phyloP scores from a whole-genome alignment of 179 eudicot species.

The Patellifolia procumbens region DNA sequence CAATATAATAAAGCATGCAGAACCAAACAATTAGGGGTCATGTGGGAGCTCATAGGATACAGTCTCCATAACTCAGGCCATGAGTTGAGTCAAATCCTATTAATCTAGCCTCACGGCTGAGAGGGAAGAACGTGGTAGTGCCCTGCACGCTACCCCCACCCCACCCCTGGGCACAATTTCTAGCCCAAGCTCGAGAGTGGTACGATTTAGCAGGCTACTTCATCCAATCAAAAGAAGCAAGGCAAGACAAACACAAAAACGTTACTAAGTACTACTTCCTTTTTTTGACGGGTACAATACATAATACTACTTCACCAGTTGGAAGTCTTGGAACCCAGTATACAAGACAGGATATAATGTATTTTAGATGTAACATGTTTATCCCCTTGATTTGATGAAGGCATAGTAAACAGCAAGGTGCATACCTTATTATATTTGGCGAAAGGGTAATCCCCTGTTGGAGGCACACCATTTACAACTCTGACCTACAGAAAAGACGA shows the following conservation, averaged over 20 bases:
- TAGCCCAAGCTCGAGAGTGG: background rate
- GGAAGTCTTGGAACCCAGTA: background rate
- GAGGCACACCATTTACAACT: constrained; percentile 91
- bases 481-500: constrained; percentile 58
- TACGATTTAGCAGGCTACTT: background rate
- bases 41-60: background rate
- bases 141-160: background rate
- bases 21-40: background rate
- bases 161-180: background rate
- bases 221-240: background rate
- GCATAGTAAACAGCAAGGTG: background rate
- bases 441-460: constrained; percentile 92
- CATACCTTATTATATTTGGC: constrained; percentile 92
- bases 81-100: background rate
- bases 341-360: background rate
- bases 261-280: too few species aligned
- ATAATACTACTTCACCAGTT: too few species aligned
- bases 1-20: constrained; percentile 3
- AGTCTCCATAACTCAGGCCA: background rate
- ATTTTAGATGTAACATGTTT: background rate
- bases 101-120: background rate
- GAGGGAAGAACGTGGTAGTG: background rate
- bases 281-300: too few species aligned
- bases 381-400: background rate
- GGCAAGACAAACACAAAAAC: background rate